Evolutionary conservation across 2,329 filamentous ascomycete species (phyloP), one percentile per base, ranked within the genome.

Genomic region (Penicillium sp.): DNA sequence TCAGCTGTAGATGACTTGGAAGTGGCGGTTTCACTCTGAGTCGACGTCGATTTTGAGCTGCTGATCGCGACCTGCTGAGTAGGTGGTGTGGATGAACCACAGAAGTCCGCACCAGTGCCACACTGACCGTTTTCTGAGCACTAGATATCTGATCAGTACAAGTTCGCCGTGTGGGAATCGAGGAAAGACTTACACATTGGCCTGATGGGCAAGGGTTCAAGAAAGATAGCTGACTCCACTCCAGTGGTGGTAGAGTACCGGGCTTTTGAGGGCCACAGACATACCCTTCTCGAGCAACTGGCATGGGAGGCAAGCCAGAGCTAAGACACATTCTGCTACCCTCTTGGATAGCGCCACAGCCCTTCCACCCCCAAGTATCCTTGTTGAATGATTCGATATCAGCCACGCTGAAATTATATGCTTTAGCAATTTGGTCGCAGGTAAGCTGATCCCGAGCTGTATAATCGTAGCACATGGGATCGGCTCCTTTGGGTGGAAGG

Each of bases 211-310:
- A 53, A 16, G 51, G 51, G 24, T 53, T 53, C n/a, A 53, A 14
- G 38, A 27, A 21, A 1, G 51, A 8, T 14, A 53, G 21, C 1
- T 34, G 14, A 1, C 18, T 29, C 46, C 40, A 45, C 14, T 22
- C 3, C 9, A 4, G 1, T 2, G 51, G 46, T 27, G 46, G 46
- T 24, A 21, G 11, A 21, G 51, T 34, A 18, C 51, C 51, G n/a
- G 51, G 51, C n/a, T 45, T 46, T n/a, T 45, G 51, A 1, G 51
- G 51, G 5, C 51, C 51, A 53, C 51, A 53, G 32, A 53, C 34
- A 2, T 40, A 32, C 27, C 24, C n/a, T 9, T 8, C 14, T 5
- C 45, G 31, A 3, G 51, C 40, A 5, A 53, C 40, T 29, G 51
- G 51, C 51, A 50, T 53, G 1, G 46, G 40, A 14, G 40, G 46